Evolutionary conservation across 164 flowering plant species (phyloP), one percentile per base, ranked within the genome.

Genomic region (Litsea cubeba): DNA sequence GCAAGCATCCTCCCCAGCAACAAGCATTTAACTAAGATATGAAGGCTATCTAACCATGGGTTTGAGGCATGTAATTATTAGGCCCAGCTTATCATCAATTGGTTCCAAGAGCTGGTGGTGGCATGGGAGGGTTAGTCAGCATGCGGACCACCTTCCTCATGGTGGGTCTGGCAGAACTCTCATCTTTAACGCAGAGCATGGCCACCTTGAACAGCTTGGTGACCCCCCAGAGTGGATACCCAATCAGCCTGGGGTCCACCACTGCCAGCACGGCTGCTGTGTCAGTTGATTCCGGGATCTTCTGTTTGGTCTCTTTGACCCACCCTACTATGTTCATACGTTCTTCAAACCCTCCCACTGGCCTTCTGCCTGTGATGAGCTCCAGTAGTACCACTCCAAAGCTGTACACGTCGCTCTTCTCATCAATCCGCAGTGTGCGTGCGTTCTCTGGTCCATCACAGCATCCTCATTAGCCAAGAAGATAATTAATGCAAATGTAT

Each of bases 341-440:
- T 3, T 95, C 97, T 0, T 93, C 99, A 64, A 93, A 95, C 63
- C 88, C 97, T 0, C 97, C 97, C 35, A 95, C 97, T 2, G 99
- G 97, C 77, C 82, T 90, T n/a, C 85, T 78, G 12, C 99, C 99
- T 0, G 97, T 82, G 30, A 93, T 84, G 40, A 95, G 85, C 79
- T 95, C 99, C 74, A 95, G 79, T 78, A 95, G 74, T 70, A 95
- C 99, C 24, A 95, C 97, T 0, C 99, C 99, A 32, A 93, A 93
- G 81, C 99, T 95, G 90, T 95, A 95, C 54, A 95, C 99, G 40
- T 95, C 99, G 74, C 92, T 93, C 76, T 95, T 95, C 84, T 95
- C 97, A 74, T 93, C 97, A 69, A 95, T 92, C 69, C 87, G 82
- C 76, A 95, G 80, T 10, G 99, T 95, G 85, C 90, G 91, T 0